Percentiles rank a stretch among this genome's conserved stretches.
Conservation (phyloP, 2,329 filamentous ascomycete genomes). For the Delphinella strobiligena region DNA sequence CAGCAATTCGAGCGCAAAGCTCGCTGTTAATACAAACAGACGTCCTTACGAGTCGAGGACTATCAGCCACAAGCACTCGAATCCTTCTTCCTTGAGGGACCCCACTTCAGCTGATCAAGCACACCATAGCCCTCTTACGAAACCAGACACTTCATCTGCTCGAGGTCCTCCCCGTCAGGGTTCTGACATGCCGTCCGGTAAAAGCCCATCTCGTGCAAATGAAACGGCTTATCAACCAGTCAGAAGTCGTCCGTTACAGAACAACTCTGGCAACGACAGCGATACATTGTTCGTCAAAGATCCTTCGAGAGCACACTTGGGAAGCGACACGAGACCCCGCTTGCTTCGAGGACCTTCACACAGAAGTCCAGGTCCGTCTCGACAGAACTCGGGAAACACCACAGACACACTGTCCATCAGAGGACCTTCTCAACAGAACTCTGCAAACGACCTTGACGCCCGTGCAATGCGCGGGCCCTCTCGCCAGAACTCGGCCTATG, state of each 20-base stretch:
- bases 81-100: conserved; percentile 1
- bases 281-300: too few species aligned
- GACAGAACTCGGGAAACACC: conserved; percentile 28
- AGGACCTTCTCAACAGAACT: background rate
- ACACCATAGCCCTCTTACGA: background rate
- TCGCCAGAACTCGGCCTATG: background rate
- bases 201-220: too few species aligned
- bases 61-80: background rate
- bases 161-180: background rate
- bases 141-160: background rate
- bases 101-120: background rate
- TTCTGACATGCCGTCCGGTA: too few species aligned
- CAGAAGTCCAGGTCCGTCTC: too few species aligned
- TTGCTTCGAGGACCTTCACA: too few species aligned
- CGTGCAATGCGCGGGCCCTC: background rate
- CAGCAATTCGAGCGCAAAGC: conserved; percentile 47
- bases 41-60: background rate
- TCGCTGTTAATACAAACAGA: background rate
- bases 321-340: too few species aligned
- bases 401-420: conserved; percentile 1
- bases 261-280: too few species aligned
- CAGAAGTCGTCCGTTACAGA: too few species aligned
- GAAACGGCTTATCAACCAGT: too few species aligned
- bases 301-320: too few species aligned
- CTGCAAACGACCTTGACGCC: background rate